A percentile compares a stretch with the other conserved stretches of the same genome.
phyloP scores from a whole-genome alignment of 352 stramenopile species.

The Pythium aquatile region DNA sequence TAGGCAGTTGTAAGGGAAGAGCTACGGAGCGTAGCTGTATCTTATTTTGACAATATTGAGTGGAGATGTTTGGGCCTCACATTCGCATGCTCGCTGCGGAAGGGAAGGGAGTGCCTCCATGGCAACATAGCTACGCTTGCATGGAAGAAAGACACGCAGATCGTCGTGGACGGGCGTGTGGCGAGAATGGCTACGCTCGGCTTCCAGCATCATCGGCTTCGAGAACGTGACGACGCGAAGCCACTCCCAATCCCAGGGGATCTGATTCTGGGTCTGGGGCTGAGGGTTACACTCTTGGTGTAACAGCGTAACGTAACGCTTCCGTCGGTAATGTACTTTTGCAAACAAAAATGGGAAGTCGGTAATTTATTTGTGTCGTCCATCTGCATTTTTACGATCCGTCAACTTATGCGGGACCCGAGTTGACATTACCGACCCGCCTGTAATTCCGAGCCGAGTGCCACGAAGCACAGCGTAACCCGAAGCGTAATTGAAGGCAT shows the following conservation, averaged over 20 bases:
- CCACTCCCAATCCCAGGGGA: neutral
- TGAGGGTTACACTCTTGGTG: neutral
- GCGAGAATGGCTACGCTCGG: neutral
- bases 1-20: neutral
- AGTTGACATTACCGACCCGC: neutral
- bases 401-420: constrained; percentile 12
- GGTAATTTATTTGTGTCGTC: neutral
- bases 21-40: neutral
- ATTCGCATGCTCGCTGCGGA: neutral
- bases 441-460: neutral
- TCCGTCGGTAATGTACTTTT: neutral
- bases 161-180: neutral
- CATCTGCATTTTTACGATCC: neutral
- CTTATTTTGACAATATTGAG: constrained; percentile 8
- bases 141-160: constrained; percentile 4
- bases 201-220: neutral
- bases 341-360: constrained; percentile 1
- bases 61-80: neutral
- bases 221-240: constrained; percentile 2
- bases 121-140: neutral
- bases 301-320: neutral
- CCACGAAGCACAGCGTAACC: neutral
- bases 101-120: too few species aligned
- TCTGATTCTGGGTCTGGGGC: constrained; percentile 3
- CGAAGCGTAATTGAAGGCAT: neutral